These are phyloP conservation scores for Naganishia sp. DNA, from an alignment of 1,284 basidiomycete genomes.

Conservation along the genomic window DNA sequence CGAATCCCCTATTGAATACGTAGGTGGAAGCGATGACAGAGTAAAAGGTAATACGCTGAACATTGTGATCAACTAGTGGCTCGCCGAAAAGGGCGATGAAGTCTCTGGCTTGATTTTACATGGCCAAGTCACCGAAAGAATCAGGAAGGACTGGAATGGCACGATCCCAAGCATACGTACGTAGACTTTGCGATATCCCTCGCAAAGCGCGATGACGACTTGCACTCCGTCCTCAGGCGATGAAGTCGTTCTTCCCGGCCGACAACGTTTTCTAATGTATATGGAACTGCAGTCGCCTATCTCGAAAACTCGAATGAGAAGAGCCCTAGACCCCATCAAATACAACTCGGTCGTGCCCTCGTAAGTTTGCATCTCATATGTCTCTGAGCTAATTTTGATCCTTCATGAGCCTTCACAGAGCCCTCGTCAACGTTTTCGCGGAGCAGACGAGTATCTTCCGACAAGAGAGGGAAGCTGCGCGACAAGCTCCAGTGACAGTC, in stretches of 20 bases:
- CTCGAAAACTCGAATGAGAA: not conserved
- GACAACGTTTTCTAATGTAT: not conserved
- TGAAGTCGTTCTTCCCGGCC: not conserved
- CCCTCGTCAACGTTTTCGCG: no score
- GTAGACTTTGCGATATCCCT: not conserved
- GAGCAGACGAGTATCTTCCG: not conserved
- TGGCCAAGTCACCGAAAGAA: not conserved
- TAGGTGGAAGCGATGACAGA: not conserved
- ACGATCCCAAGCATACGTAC: conserved; percentile 5
- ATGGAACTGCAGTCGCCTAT: not conserved
- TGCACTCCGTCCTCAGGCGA: not conserved
- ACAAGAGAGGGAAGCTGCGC: not conserved
- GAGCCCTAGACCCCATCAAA: not conserved
- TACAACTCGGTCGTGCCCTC: not conserved
- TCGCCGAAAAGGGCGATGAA: conserved; percentile 1
- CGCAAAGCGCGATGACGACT: no score
- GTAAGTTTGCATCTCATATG: not conserved
- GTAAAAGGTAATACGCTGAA: no score
- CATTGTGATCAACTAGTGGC: not conserved
- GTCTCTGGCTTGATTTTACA: conserved; percentile 13
- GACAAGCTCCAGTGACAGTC: not conserved
- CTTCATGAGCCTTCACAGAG: no score
- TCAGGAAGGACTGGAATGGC: conserved; percentile 13
- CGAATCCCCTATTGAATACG: not conserved
- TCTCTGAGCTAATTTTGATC: not conserved